Evolutionary conservation across 2,329 filamentous ascomycete genomes (phyloP).

Genomic region (Aspergillus pseudotamarii): DNA sequence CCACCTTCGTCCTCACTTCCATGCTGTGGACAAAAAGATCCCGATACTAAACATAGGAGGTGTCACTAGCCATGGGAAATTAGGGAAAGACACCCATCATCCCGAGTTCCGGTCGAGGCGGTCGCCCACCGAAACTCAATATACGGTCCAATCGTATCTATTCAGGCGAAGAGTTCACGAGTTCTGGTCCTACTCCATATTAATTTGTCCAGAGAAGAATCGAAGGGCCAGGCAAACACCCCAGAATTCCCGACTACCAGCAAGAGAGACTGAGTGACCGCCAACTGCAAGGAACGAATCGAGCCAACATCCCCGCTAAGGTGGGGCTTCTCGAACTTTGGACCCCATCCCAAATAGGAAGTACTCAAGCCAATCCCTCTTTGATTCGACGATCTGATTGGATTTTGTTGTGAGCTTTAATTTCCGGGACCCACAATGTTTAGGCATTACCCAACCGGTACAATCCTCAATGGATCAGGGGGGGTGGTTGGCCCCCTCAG

Average conservation of each 20-base stretch:
- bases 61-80: background rate
- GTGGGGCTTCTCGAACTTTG: background rate
- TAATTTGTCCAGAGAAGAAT: background rate
- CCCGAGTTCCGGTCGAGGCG: background rate
- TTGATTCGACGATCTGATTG: background rate
- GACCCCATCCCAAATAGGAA: background rate
- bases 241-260: background rate
- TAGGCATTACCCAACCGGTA: background rate
- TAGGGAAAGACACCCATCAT: background rate
- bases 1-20: background rate
- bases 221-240: background rate
- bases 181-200: background rate
- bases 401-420: background rate
- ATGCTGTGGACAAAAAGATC: background rate
- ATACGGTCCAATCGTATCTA: background rate
- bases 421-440: conserved; percentile 1
- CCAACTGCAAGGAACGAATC: background rate
- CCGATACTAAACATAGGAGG: background rate
- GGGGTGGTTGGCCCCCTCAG: background rate
- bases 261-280: background rate
- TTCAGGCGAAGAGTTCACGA: background rate
- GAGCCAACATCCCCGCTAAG: background rate
- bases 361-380: background rate
- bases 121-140: background rate
- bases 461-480: background rate